phyloP scores from a whole-genome alignment of 2,329 filamentous ascomycete genomes.

The Ilyonectria robusta region DNA sequence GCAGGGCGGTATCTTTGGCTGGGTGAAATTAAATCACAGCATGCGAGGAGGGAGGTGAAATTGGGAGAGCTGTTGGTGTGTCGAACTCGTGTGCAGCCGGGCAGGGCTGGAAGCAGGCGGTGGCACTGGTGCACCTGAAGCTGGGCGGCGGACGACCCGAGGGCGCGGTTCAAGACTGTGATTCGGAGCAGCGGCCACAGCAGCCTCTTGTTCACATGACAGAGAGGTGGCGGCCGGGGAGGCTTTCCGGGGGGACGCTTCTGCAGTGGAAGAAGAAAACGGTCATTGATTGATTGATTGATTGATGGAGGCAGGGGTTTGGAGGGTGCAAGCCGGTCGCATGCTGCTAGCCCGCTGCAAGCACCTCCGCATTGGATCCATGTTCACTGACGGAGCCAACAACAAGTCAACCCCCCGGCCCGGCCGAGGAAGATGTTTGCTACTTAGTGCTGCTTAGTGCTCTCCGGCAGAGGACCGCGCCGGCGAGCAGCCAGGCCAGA shows the following conservation, averaged over 20 bases:
- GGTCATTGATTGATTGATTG: no score
- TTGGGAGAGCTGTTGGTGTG: neutral
- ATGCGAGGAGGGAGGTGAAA: neutral
- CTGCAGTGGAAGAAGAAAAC: slow-evolving; percentile 11
- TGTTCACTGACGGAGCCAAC: neutral
- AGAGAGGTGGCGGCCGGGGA: slow-evolving; percentile 39
- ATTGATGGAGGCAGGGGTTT: neutral
- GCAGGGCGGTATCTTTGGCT: neutral
- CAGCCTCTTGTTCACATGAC: slow-evolving; percentile 48
- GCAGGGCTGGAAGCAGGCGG: neutral
- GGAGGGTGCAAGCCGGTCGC: neutral
- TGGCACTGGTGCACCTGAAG: slow-evolving; percentile 22
- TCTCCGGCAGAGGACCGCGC: neutral
- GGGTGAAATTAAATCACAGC: neutral
- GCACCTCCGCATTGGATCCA: neutral
- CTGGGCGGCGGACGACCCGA: slow-evolving; percentile 36
- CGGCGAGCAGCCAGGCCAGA: neutral
- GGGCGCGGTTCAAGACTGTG: slow-evolving; percentile 43
- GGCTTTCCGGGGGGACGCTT: slow-evolving; percentile 26
- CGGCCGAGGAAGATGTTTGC: neutral
- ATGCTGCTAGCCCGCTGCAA: neutral
- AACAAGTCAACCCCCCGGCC: neutral
- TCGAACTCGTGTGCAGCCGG: neutral
- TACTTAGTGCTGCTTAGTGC: neutral
- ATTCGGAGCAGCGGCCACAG: slow-evolving; percentile 38